These are phyloP conservation scores for Hortiboletus flavorubellus DNA, from an alignment of 768 basidiomycete species.

Conservation along the genomic window DNA sequence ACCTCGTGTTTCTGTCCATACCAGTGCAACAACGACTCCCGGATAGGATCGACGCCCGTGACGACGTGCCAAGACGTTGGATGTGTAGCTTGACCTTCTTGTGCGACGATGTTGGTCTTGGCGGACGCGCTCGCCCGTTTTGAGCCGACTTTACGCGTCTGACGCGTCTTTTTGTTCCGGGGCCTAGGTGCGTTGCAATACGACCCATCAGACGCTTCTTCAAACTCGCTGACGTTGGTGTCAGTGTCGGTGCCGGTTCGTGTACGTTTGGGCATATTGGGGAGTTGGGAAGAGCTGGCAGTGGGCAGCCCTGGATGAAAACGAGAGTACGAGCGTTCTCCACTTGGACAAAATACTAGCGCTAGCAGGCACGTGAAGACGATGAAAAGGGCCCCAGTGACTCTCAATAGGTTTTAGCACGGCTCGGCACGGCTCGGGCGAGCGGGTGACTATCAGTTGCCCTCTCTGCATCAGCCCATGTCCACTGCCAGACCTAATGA, in stretches of 20 bases:
- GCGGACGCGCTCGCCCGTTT: constrained; percentile 9
- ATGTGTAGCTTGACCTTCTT: constrained; percentile 31
- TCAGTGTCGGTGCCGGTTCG: constrained; percentile 12
- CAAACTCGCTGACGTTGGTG: constrained; percentile 12
- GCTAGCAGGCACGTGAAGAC: no score
- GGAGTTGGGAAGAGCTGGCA: background rate
- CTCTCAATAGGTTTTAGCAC: no score
- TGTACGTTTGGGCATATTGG: constrained; percentile 30
- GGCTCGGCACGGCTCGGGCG: no score
- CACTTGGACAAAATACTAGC: no score
- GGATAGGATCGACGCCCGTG: constrained; percentile 36
- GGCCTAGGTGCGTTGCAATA: constrained; percentile 10
- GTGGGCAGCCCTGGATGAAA: no score
- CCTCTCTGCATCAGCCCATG: no score
- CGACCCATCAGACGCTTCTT: constrained; percentile 23
- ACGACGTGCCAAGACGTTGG: constrained; percentile 49
- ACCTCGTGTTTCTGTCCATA: constrained; percentile 61
- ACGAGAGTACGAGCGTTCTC: no score
- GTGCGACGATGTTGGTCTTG: background rate
- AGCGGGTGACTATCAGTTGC: no score
- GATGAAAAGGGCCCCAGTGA: no score
- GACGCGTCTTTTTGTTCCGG: constrained; percentile 15
- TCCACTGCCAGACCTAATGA: no score
- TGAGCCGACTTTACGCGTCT: constrained; percentile 11
- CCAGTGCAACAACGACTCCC: constrained; percentile 60